phyloP scores from a whole-genome alignment of 2,329 filamentous ascomycete species.

The Diaporthe amygdali region DNA sequence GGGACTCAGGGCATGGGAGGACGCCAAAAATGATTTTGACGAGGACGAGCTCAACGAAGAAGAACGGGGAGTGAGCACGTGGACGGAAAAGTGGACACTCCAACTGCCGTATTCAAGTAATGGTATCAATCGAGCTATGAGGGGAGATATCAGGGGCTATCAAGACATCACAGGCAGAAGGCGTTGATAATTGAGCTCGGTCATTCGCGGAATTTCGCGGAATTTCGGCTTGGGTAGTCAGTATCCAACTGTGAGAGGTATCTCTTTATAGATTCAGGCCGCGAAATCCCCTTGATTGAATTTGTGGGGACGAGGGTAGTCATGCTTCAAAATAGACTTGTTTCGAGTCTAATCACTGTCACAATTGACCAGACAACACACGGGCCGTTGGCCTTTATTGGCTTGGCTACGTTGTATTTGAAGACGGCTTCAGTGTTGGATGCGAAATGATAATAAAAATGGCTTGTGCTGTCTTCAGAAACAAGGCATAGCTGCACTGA shows the following conservation, averaged over 20 bases:
- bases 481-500: too few relatives aligned
- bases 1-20: constrained; percentile 1
- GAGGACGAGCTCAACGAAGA: constrained; percentile 9
- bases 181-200: neutral
- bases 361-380: too few relatives aligned
- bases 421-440: too few relatives aligned
- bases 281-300: too few relatives aligned
- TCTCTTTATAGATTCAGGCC: too few relatives aligned
- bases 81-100: neutral
- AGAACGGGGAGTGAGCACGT: neutral
- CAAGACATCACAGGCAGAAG: neutral
- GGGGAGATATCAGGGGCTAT: neutral
- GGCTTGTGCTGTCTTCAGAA: too few relatives aligned
- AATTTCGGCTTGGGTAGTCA: neutral
- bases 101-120: neutral
- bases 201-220: too few relatives aligned
- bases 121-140: neutral
- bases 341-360: too few relatives aligned
- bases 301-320: too few relatives aligned
- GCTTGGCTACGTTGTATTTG: neutral
- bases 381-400: neutral
- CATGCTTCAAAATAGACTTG: too few relatives aligned
- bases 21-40: neutral
- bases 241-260: too few relatives aligned
- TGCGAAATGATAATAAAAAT: too few relatives aligned